Conservation (phyloP, 345 rosid species). For the Eucalyptus pumila region DNA sequence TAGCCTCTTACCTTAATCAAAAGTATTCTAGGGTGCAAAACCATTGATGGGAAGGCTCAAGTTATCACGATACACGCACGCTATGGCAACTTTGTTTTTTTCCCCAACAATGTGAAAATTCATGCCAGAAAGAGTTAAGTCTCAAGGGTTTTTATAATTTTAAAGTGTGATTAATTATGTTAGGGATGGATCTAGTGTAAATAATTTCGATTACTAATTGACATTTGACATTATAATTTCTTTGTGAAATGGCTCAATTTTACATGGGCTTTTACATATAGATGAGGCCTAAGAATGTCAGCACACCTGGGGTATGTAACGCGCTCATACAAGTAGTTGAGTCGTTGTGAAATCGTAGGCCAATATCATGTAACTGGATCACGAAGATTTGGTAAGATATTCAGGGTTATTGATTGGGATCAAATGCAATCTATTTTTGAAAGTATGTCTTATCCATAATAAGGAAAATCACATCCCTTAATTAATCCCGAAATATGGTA, state of each 20-base stretch:
- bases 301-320: neutral
- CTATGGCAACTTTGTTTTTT: neutral
- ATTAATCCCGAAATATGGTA: neutral
- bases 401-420: neutral
- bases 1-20: neutral
- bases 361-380: fast-evolving
- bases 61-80: neutral
- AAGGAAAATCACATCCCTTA: neutral
- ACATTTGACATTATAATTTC: fast-evolving
- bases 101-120: fast-evolving
- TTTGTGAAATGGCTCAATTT: neutral
- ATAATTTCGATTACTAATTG: neutral
- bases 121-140: fast-evolving
- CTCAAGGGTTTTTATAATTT: fast-evolving
- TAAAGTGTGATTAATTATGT: neutral
- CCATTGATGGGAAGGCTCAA: neutral
- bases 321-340: fast-evolving
- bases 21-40: neutral
- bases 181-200: neutral
- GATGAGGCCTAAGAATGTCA: neutral
- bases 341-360: fast-evolving
- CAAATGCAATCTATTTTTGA: neutral
- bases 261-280: neutral
- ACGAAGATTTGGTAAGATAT: no score
- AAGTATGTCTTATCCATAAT: neutral